A percentile compares a stretch with the other conserved stretches of the same genome.
Conservation (phyloP, 2,329 filamentous ascomycete species). For the Botryotinia convoluta region DNA sequence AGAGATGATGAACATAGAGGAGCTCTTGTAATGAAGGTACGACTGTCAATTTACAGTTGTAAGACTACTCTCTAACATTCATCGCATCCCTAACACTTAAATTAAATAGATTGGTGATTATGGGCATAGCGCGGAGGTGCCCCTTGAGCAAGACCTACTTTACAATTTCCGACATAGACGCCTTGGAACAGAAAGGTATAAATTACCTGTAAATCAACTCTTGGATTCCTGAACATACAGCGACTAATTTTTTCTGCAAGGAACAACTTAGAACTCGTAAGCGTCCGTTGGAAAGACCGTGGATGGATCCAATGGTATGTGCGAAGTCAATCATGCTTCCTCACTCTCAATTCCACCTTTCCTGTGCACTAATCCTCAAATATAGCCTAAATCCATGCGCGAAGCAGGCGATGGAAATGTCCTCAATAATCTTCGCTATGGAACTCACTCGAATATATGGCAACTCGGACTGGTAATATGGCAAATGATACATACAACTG, state of each 20-base stretch:
- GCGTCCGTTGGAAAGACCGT: background rate
- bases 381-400: background rate
- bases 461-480: conserved; percentile 7
- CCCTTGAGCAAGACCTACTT: background rate
- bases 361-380: background rate
- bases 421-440: conserved; percentile 3
- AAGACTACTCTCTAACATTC: background rate
- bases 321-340: background rate
- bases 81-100: background rate
- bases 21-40: background rate
- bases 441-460: conserved; percentile 11
- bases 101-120: conserved; percentile 7
- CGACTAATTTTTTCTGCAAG: background rate
- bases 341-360: background rate
- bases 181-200: background rate
- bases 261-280: conserved; percentile 2
- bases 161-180: background rate
- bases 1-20: conserved; percentile 9
- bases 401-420: conserved; percentile 1
- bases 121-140: background rate
- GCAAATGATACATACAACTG: background rate
- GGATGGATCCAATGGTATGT: conserved; percentile 10
- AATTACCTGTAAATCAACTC: background rate
- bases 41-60: background rate
- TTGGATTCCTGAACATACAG: background rate